Evolutionary conservation across 2,329 filamentous ascomycete species (phyloP).

Genomic region (Aspergillus thermomutatus): DNA sequence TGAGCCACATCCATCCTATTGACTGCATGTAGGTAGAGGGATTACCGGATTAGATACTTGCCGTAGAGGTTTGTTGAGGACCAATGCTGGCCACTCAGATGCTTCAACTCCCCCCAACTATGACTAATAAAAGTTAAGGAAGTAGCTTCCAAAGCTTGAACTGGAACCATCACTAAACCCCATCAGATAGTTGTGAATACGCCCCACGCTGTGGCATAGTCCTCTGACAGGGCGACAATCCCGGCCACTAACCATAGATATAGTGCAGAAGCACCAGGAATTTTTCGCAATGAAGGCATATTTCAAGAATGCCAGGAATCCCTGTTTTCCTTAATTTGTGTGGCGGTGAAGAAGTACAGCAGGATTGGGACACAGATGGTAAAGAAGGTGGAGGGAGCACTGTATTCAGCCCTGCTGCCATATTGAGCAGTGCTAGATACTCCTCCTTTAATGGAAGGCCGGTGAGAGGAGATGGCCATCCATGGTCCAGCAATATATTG

Average conservation of each 20-base stretch:
- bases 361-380: too few species aligned
- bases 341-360: conserved; percentile 52
- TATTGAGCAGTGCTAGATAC: too few species aligned
- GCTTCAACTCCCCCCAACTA: conserved; percentile 53
- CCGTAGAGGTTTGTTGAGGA: conserved; percentile 15
- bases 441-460: too few species aligned
- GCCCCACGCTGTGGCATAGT: conserved; percentile 72
- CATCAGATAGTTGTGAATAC: conserved; percentile 72
- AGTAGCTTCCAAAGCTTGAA: conserved; percentile 64
- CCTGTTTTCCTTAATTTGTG: conserved; percentile 2
- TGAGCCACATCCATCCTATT: conserved; percentile 6
- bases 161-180: conserved; percentile 72
- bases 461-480: too few species aligned
- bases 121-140: conserved; percentile 65
- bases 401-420: too few species aligned
- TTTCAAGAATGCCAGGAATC: not conserved
- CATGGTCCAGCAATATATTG: too few species aligned
- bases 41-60: too few species aligned
- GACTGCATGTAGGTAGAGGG: too few species aligned
- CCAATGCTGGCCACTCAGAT: not conserved
- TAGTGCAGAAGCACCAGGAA: conserved; percentile 55
- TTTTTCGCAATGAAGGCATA: conserved; percentile 21
- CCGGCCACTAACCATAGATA: conserved; percentile 68
- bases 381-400: too few species aligned
- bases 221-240: conserved; percentile 60